Evolutionary conservation across 495 filamentous ascomycete genomes (phyloP).

Genomic region (Penicillium coprophilum): DNA sequence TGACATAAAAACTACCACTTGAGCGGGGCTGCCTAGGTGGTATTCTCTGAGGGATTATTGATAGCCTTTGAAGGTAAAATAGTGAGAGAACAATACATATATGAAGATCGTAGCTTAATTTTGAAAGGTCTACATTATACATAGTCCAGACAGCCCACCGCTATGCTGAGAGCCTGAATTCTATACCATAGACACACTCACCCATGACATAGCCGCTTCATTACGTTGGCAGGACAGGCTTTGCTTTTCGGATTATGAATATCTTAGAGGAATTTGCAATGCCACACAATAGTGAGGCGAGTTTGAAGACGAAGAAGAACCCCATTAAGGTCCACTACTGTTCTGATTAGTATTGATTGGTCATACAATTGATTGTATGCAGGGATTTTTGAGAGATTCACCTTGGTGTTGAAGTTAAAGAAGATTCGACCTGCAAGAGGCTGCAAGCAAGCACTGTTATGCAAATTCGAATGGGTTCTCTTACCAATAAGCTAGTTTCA

Average conservation of each 20-base stretch:
- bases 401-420: slow-evolving; percentile 44
- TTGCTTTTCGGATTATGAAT: slow-evolving; percentile 33
- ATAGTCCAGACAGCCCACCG: too few relatives aligned
- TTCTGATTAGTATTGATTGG: not conserved
- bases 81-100: too few relatives aligned
- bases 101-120: too few relatives aligned
- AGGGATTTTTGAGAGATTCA: slow-evolving; percentile 11
- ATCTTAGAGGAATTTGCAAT: slow-evolving; percentile 42
- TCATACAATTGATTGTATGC: not conserved
- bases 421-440: slow-evolving; percentile 51
- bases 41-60: too few relatives aligned
- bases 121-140: too few relatives aligned
- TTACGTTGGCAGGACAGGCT: too few relatives aligned
- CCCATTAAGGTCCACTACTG: slow-evolving; percentile 34
- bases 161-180: too few relatives aligned
- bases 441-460: slow-evolving; percentile 41
- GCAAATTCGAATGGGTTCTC: not conserved
- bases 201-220: too few relatives aligned
- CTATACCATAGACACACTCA: too few relatives aligned
- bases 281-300: slow-evolving; percentile 47
- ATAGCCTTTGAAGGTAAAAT: too few relatives aligned
- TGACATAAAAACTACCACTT: slow-evolving; percentile 26
- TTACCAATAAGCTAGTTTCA: not conserved
- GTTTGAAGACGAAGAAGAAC: slow-evolving; percentile 42
- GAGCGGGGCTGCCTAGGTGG: too few relatives aligned